These are phyloP conservation scores for Sugiyamaella valdiviana DNA, from an alignment of 805 yeast genomes.

Conservation along the genomic window DNA sequence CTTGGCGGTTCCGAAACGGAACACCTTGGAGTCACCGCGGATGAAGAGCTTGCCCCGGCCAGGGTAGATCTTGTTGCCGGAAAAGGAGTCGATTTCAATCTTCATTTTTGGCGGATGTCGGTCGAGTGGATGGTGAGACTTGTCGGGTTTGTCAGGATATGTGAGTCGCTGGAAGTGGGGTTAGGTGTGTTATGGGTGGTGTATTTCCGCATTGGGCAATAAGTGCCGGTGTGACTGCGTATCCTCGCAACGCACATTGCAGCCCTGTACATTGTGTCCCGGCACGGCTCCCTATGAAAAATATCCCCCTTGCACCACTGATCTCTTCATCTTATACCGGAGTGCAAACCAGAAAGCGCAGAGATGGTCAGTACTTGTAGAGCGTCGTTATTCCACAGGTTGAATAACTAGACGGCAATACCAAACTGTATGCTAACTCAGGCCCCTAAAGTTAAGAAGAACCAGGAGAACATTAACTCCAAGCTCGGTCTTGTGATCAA, in stretches of 20 bases:
- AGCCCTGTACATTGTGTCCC: neutral
- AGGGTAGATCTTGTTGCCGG: slow-evolving; percentile 99
- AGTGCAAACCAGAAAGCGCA: slow-evolving; percentile 77
- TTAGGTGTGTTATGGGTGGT: slow-evolving; percentile 5
- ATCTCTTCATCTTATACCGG: slow-evolving; percentile 54
- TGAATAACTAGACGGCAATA: neutral
- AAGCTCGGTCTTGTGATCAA: slow-evolving; percentile 96
- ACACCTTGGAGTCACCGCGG: slow-evolving; percentile 99
- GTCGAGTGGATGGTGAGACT: neutral
- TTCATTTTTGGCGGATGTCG: slow-evolving; percentile 54
- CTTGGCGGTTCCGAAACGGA: slow-evolving; percentile 98
- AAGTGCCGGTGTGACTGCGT: slow-evolving; percentile 7
- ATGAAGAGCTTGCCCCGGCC: slow-evolving; percentile 98
- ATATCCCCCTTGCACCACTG: neutral
- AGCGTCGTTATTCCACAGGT: neutral
- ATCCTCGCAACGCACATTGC: neutral
- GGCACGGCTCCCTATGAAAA: neutral
- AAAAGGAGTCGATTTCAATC: slow-evolving; percentile 99
- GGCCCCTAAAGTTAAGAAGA: slow-evolving; percentile 95
- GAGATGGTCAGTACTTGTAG: slow-evolving; percentile 98
- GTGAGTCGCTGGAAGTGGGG: neutral
- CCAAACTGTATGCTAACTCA: slow-evolving; percentile 25
- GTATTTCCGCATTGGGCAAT: slow-evolving; percentile 5
- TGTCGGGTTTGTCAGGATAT: neutral
- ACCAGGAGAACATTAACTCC: slow-evolving; percentile 92